Evolutionary conservation across 169 alveolate species (phyloP), one percentile per base, ranked within the genome.

Genomic region (Plasmodium ovale): DNA sequence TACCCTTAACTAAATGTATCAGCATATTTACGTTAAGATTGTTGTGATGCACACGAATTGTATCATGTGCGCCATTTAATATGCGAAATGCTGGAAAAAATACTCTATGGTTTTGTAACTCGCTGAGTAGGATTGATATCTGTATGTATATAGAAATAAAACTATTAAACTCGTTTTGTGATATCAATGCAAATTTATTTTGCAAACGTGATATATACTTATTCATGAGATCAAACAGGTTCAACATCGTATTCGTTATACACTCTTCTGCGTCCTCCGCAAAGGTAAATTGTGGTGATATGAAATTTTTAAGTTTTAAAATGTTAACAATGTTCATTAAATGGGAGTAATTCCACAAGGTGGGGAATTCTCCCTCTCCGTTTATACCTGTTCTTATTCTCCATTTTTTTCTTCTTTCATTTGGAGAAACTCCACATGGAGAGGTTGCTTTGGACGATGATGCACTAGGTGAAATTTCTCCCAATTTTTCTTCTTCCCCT

Each of bases 101-200:
- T 23, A 39, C 42, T 35, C 12, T 7, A 7, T 10, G 3, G 27
- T 44, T 62, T 62, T 12, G 27, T 47, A 77, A 31, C 16, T 77
- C 77, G 3, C 25, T 21, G n/a, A 77, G 37, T 33, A 77, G 16
- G 16, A 47, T 44, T 59, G 88, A 49, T 37, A 47, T 7, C 14
- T 77, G 39, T 4, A 60, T 68, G 39, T 77, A 77, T 31, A 77
- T 77, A n/a, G 62, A 62, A n/a, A 67, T 12, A 77, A 77, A 44
- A 23, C 74, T 77, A 39, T 77, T 64, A 3, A 77, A 54, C 33
- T 60, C 88, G 27, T 77, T 77, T 67, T 77, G 73, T 5, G 88
- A 42, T 0, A 42, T 39, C 3, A 42, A 10, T 9, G 27, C 12
- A 42, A 19, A 42, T 16, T 44, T 47, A 7, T 68, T 27, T 3